Evolutionary conservation across 179 eudicot species (phyloP).

Genomic region (Beta corolliflora): DNA sequence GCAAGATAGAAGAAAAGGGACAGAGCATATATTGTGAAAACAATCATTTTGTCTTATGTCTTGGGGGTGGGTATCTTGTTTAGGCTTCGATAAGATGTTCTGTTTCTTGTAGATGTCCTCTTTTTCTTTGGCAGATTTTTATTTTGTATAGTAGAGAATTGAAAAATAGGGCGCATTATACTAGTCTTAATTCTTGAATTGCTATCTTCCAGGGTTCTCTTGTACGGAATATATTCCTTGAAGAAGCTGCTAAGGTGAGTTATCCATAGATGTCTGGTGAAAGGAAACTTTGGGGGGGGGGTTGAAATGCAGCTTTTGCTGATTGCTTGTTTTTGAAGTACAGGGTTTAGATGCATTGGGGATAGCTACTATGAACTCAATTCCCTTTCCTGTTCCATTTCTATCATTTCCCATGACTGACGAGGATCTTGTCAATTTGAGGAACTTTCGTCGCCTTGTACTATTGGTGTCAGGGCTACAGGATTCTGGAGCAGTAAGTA

Average conservation of each 20-base stretch:
- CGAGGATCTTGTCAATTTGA: slow-evolving; percentile 78
- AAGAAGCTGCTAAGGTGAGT: slow-evolving; percentile 84
- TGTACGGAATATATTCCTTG: slow-evolving; percentile 78
- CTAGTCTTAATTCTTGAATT: background rate
- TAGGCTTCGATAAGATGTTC: background rate
- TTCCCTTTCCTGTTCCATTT: slow-evolving; percentile 52
- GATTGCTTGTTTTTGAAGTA: slow-evolving; percentile 17
- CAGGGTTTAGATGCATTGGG: slow-evolving; percentile 97
- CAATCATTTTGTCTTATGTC: background rate
- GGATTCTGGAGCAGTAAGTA: slow-evolving; percentile 49
- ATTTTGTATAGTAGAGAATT: background rate
- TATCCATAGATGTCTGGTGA: background rate
- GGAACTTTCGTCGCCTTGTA: slow-evolving; percentile 66
- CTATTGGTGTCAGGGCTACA: slow-evolving; percentile 56
- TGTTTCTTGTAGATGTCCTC: background rate
- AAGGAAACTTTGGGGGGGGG: background rate
- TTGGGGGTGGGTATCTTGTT: background rate
- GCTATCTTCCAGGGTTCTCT: slow-evolving; percentile 65
- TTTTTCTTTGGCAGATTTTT: background rate
- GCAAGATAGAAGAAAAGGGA: slow-evolving; percentile 4
- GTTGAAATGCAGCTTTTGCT: slow-evolving; percentile 2
- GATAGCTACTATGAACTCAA: slow-evolving; percentile 65
- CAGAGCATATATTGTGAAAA: background rate
- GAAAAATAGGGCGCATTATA: background rate
- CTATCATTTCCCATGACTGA: slow-evolving; percentile 53